Percentiles rank a stretch among this genome's conserved stretches.
phyloP scores from a whole-genome alignment of 2,329 filamentous ascomycete genomes.

The Mollisiaceae sp. region DNA sequence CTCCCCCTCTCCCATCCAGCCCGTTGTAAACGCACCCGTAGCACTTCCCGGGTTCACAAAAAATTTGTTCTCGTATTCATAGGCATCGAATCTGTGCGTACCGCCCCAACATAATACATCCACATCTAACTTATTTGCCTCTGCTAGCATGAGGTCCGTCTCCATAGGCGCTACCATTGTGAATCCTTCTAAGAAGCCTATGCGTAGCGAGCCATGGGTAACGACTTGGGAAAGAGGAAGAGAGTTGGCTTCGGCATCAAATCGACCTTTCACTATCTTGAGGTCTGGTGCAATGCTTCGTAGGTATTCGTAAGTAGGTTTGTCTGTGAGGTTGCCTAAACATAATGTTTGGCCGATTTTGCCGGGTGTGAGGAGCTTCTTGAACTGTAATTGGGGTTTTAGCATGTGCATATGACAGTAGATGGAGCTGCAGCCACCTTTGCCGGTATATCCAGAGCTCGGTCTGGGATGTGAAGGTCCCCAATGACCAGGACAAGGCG shows the following conservation, averaged over 20 bases:
- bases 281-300: conserved; percentile 75
- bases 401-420: conserved; percentile 21
- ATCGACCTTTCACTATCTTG: conserved; percentile 71
- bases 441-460: conserved; percentile 86
- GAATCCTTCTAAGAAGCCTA: conserved; percentile 72
- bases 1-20: conserved; percentile 63
- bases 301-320: conserved; percentile 80
- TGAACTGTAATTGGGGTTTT: conserved; percentile 62
- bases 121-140: conserved; percentile 71
- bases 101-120: conserved; percentile 73
- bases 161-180: conserved; percentile 67
- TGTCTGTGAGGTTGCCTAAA: conserved; percentile 80
- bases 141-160: conserved; percentile 68
- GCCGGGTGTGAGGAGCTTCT: conserved; percentile 81
- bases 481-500: conserved; percentile 91
- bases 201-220: conserved; percentile 67
- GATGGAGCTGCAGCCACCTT: conserved; percentile 63
- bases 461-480: conserved; percentile 92
- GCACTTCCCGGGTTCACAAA: conserved; percentile 73
- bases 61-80: conserved; percentile 77
- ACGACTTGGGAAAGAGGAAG: conserved; percentile 70
- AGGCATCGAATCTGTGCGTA: conserved; percentile 71
- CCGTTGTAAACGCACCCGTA: conserved; percentile 65
- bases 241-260: conserved; percentile 69
- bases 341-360: conserved; percentile 85